phyloP scores from a whole-genome alignment of 2,329 filamentous ascomycete species.

The Hypomyces perniciosus region DNA sequence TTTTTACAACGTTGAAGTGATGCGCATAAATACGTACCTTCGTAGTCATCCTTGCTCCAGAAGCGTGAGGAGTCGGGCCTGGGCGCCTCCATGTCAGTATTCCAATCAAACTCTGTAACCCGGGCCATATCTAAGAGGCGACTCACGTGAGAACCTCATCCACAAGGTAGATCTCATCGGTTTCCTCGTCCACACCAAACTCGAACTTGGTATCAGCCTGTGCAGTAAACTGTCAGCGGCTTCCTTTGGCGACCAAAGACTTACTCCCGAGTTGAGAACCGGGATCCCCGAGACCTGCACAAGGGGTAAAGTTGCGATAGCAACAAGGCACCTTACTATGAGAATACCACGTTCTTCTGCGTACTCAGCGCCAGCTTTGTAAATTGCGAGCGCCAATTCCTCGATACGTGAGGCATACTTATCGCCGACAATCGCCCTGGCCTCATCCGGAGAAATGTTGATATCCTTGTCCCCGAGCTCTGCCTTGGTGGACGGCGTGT shows the following conservation, averaged over 20 bases:
- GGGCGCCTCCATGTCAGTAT: neutral
- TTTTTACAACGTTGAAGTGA: neutral
- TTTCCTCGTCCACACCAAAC: slow-evolving; percentile 7
- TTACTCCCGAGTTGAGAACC: too few species aligned
- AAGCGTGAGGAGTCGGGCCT: slow-evolving; percentile 8
- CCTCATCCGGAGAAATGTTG: slow-evolving; percentile 71
- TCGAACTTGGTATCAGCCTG: slow-evolving; percentile 7
- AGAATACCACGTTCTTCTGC: slow-evolving; percentile 40
- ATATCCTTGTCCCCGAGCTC: slow-evolving; percentile 72
- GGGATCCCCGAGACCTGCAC: too few species aligned
- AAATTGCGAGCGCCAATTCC: slow-evolving; percentile 27
- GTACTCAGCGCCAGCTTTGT: slow-evolving; percentile 50
- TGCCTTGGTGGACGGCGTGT: slow-evolving; percentile 74
- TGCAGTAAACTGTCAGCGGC: neutral
- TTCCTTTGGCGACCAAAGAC: neutral
- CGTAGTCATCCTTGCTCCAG: slow-evolving; percentile 3
- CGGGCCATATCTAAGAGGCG: neutral
- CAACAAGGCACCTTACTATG: slow-evolving; percentile 20
- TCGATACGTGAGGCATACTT: slow-evolving; percentile 27
- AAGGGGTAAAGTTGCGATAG: too few species aligned
- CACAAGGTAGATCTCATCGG: slow-evolving; percentile 2
- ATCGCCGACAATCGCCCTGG: slow-evolving; percentile 37
- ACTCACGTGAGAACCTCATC: slow-evolving; percentile 5
- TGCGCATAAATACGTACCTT: neutral
- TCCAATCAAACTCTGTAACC: neutral